Base-by-base conservation (phyloP, 2,329 filamentous ascomycete species). In the Aureobasidium subglaciale region DNA sequence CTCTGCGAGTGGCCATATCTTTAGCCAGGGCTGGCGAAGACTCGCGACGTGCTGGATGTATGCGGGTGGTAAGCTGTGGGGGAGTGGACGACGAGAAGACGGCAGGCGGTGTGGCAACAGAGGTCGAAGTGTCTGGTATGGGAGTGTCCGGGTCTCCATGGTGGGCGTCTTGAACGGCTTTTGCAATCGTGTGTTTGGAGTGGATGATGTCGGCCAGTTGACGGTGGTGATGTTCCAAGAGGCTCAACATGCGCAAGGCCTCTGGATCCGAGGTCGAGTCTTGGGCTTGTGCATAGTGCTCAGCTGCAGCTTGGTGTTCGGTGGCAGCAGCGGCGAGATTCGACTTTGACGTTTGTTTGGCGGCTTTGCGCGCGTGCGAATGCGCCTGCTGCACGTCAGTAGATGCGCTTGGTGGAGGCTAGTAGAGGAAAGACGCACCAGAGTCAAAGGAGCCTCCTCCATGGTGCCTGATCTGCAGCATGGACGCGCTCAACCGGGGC, bases 151-250 rank as follows among this genome's bases (percentile, higher is more conserved):
- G 25, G n/a, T 18, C 25, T 16, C 25, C 58, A 63, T 68, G 63
- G 60, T 58, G 66, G 65, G 35, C 80, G 75, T 56, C 59, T 50
- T 59, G 60, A 11, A 54, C 38, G 29, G 50, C 50, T 78, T 74
- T 53, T 79, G 78, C 68, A 77, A 73, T 38, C 22, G 58, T 56
- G 55, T 65, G 63, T 34, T 88, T 85, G 40, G 86, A 81, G 65
- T 86, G 86, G 60, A 97, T 81, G 38, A 96, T 82, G 60, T 87
- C 83, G 15, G 91, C 90, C 11, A 97, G 84, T 59, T 84, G 85
- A 62, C 84, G 82, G 69, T 99, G 93, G 69, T 99, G 90, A 60
- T 88, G 80, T 70, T 96, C 90, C 57, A 99, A 84, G 2, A 97
- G 80, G 61, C 81, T 83, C 58, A 99, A 77, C 9, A 91, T 93